phyloP scores from a whole-genome alignment of 148 eudicot species.

The Nepenthes mirabilis region DNA sequence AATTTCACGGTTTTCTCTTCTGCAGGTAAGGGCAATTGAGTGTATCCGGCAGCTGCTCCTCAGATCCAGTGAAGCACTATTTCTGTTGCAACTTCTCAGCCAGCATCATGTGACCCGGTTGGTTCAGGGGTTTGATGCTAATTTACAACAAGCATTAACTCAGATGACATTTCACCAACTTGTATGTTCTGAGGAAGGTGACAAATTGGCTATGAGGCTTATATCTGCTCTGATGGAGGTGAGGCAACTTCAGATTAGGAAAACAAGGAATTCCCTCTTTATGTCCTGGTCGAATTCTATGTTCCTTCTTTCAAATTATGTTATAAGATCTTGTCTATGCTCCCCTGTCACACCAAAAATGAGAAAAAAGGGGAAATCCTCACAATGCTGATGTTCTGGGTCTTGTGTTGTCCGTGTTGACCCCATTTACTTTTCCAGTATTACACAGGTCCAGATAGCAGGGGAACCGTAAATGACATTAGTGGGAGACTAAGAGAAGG shows the following conservation, averaged over 20 bases:
- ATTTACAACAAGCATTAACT: conserved; percentile 32
- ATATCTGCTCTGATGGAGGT: conserved; percentile 98
- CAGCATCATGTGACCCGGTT: conserved; percentile 79
- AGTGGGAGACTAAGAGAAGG: conserved; percentile 80
- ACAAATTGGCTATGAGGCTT: conserved; percentile 73
- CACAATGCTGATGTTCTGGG: background rate
- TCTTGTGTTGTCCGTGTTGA: background rate
- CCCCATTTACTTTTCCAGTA: conserved; percentile 33
- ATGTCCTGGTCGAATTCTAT: background rate
- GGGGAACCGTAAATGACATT: conserved; percentile 91
- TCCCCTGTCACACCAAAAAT: no score
- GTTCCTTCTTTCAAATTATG: background rate
- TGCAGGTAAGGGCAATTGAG: conserved; percentile 93
- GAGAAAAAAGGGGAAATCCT: no score
- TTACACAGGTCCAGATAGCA: conserved; percentile 94
- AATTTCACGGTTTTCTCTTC: background rate
- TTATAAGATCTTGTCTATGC: no score
- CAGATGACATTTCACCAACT: conserved; percentile 83
- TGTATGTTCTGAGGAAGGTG: conserved; percentile 95
- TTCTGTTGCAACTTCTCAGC: conserved; percentile 78
- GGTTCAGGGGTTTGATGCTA: conserved; percentile 62
- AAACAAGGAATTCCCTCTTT: background rate
- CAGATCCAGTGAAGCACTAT: conserved; percentile 84
- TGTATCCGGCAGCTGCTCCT: conserved; percentile 93
- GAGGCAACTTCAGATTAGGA: conserved; percentile 2